phyloP scores from a whole-genome alignment of 805 yeast genomes.

The Kodamaea kaohsiungensis region DNA sequence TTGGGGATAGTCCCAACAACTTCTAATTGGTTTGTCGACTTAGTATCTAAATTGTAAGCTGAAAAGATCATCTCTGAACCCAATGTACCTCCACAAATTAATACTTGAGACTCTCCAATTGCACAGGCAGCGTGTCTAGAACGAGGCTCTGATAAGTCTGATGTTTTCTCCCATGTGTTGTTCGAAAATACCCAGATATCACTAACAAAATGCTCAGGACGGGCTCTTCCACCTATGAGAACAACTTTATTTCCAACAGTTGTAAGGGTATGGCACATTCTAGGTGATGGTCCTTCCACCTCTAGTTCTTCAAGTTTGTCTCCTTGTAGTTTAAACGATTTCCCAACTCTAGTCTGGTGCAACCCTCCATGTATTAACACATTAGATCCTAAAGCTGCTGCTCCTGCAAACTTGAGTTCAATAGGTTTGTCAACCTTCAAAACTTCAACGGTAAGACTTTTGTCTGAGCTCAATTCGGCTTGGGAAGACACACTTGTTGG shows the following conservation, averaged over 20 bases:
- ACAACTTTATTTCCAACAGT: slow-evolving; percentile 24
- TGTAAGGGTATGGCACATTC: slow-evolving; percentile 62
- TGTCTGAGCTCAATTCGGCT: background rate
- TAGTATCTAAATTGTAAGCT: slow-evolving; percentile 19
- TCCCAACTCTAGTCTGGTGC: slow-evolving; percentile 28
- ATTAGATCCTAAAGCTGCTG: slow-evolving; percentile 20
- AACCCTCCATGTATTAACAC: slow-evolving; percentile 44
- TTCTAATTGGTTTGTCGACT: slow-evolving; percentile 16
- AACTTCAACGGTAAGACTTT: background rate
- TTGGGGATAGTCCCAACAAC: slow-evolving; percentile 24
- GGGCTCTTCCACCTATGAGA: slow-evolving; percentile 66
- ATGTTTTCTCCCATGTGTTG: slow-evolving; percentile 41
- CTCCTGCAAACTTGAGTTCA: slow-evolving; percentile 47
- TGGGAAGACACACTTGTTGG: background rate
- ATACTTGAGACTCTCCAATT: slow-evolving; percentile 23
- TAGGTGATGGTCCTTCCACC: slow-evolving; percentile 30
- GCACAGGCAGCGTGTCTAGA: slow-evolving; percentile 50
- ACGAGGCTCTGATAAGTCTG: slow-evolving; percentile 45
- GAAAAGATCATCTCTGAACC: slow-evolving; percentile 13
- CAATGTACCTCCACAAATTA: slow-evolving; percentile 46
- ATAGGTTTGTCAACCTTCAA: slow-evolving; percentile 7
- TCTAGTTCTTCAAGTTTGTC: background rate
- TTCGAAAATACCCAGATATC: slow-evolving; percentile 28
- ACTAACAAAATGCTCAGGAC: slow-evolving; percentile 50
- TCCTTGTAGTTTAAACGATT: slow-evolving; percentile 1